Base-by-base conservation (phyloP, 192 early-diverging fungal species). In the Phlyctochytrium bullatum region DNA sequence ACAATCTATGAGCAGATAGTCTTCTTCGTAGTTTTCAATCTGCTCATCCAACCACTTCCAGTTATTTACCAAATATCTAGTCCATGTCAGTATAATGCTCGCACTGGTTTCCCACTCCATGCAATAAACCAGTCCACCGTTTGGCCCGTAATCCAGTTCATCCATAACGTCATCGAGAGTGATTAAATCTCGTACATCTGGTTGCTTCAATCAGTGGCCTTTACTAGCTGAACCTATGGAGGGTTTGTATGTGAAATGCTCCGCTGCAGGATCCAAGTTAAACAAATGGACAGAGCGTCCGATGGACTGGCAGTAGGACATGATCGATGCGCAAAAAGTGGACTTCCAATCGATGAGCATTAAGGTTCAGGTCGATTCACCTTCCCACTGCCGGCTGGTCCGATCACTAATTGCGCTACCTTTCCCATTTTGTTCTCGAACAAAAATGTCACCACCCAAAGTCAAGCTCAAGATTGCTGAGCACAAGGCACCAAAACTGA, bases 151-250 rank as follows among this genome's bases (percentile, higher is more conserved):
- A 20, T 91, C 88, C 29, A 99, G 85, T 75, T 99, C 96, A 25
- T 94, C 92, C 90, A 97, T 94, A 3, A 98, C 97, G 77, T 99
- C 97, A 34, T 96, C 96, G 6, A 99, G 74, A n/a, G 94, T 92
- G 64, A 99, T 95, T 52, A 99, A 80, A 62, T 99, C 95, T 62
- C 90, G 83, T 67, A 99, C 96, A 63, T 98, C 93, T 81, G 82
- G 29, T 6, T 66, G 35, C 28, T 25, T 25, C 23, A 4, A 4
- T 6, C 17, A 59, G 31, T n/a, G 23, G 27, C 28, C 14, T 29
- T 61, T 57, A 23, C 16, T 17, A 60, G 32, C 14, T 32, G 14
- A 31, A 90, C 85, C 89, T 34, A 92, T 93, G 86, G 91, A 81
- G 6, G 95, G 95, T 62, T 91, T 82, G 73, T 99, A 96, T 75